These are phyloP conservation scores for Phlebiopsis flavidoalba DNA, from an alignment of 768 basidiomycete species.

Conservation along the genomic window DNA sequence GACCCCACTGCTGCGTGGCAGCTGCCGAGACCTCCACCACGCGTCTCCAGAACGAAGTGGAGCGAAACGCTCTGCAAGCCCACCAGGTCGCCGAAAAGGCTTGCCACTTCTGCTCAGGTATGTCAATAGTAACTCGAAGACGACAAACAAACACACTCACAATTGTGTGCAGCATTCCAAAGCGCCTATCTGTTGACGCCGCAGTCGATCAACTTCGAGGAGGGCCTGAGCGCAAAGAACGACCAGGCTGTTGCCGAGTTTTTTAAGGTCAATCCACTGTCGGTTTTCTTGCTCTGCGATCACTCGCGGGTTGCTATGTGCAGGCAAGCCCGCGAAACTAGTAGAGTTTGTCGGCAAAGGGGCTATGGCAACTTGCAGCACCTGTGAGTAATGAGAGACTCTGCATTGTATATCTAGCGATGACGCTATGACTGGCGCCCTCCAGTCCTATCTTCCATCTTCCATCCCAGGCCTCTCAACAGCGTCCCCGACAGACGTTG, in stretches of 20 bases:
- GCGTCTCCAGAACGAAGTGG: slow-evolving; percentile 37
- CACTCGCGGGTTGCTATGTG: slow-evolving; percentile 42
- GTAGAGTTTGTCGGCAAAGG: slow-evolving; percentile 37
- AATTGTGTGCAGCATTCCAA: slow-evolving; percentile 12
- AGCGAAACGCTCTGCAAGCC: slow-evolving; percentile 39
- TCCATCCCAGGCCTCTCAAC: slow-evolving; percentile 6
- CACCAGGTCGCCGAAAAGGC: slow-evolving; percentile 46
- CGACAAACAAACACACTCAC: background rate
- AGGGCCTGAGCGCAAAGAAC: slow-evolving; percentile 31
- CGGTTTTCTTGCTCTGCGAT: slow-evolving; percentile 39
- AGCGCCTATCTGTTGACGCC: slow-evolving; percentile 14
- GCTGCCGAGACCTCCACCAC: slow-evolving; percentile 42
- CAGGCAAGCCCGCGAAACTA: slow-evolving; percentile 59
- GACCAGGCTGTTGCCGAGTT: slow-evolving; percentile 50
- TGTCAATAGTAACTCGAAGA: slow-evolving; percentile 8
- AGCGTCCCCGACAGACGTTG: background rate
- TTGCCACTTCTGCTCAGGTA: slow-evolving; percentile 50
- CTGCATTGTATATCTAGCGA: background rate
- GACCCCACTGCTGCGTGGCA: slow-evolving; percentile 55
- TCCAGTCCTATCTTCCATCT: slow-evolving; percentile 19
- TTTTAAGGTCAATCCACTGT: slow-evolving; percentile 52
- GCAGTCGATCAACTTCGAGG: slow-evolving; percentile 27
- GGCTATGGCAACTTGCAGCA: slow-evolving; percentile 42
- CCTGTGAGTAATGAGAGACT: slow-evolving; percentile 23
- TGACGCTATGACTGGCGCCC: background rate